Evolutionary conservation across 306 rosid species (phyloP).

Genomic region (Dalbergia cultrata): DNA sequence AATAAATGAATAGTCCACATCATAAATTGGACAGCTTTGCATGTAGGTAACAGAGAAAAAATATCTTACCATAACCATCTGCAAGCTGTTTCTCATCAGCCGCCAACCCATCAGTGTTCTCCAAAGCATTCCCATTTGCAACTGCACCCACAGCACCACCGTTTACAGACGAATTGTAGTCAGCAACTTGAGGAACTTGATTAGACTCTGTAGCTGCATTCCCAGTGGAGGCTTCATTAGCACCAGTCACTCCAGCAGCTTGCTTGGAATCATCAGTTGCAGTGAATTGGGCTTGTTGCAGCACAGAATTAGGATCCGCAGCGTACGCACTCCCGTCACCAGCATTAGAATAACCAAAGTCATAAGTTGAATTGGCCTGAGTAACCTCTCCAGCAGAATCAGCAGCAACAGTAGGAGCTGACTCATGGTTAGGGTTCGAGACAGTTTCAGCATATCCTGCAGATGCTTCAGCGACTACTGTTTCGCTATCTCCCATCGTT

Average conservation of each 20-base stretch:
- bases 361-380: conserved; percentile 49
- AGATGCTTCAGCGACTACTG: conserved; percentile 68
- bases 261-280: conserved; percentile 51
- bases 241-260: conserved; percentile 50
- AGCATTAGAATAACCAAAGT: conserved; percentile 46
- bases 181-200: conserved; percentile 47
- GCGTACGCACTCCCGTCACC: conserved; percentile 58
- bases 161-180: conserved; percentile 65
- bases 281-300: conserved; percentile 61
- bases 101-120: conserved; percentile 53
- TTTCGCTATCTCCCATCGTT: conserved; percentile 81
- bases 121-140: conserved; percentile 63
- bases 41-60: background rate
- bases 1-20: conserved; percentile 22
- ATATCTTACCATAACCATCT: conserved; percentile 75
- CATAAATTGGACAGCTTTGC: background rate
- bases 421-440: conserved; percentile 50
- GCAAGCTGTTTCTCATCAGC: conserved; percentile 68
- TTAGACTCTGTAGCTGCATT: conserved; percentile 49
- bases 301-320: conserved; percentile 61
- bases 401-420: conserved; percentile 43
- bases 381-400: conserved; percentile 56
- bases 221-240: conserved; percentile 47
- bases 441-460: conserved; percentile 62
- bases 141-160: conserved; percentile 47